Evolutionary conservation across 495 filamentous ascomycete genomes (phyloP).

Genomic region (Penicillium diatomitis): DNA sequence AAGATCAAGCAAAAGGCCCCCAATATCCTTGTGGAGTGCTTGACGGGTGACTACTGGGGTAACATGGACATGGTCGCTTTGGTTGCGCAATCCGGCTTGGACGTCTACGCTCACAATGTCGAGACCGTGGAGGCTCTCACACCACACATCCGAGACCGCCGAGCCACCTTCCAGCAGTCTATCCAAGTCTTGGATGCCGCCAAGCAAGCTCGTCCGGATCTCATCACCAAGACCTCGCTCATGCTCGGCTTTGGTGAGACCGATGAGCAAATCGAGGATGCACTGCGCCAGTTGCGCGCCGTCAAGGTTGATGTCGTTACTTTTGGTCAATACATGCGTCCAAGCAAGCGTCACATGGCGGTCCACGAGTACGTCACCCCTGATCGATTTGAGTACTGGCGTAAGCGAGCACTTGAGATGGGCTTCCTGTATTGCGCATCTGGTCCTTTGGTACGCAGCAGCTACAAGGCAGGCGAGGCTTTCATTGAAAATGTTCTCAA

Average conservation of each 20-base stretch:
- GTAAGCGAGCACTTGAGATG: conserved; percentile 81
- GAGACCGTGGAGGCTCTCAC: conserved; percentile 91
- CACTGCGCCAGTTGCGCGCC: conserved; percentile 70
- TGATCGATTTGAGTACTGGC: conserved; percentile 82
- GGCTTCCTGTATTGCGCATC: conserved; percentile 95
- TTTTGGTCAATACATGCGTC: conserved; percentile 98
- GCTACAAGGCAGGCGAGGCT: conserved; percentile 94
- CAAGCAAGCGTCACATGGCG: conserved; percentile 94
- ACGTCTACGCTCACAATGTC: conserved; percentile 95
- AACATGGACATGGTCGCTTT: conserved; percentile 72
- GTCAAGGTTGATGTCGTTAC: conserved; percentile 87
- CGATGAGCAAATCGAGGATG: conserved; percentile 76
- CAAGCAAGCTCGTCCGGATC: conserved; percentile 60
- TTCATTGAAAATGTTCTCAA: conserved; percentile 98
- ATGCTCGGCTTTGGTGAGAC: conserved; percentile 95
- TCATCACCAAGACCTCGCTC: conserved; percentile 95
- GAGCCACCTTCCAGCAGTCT: conserved; percentile 83
- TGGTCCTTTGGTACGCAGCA: conserved; percentile 83
- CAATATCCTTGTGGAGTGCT: conserved; percentile 80
- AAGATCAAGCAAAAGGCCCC: conserved; percentile 89
- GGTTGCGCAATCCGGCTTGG: conserved; percentile 79
- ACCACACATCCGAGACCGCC: conserved; percentile 78
- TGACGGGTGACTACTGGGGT: conserved; percentile 85
- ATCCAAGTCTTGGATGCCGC: conserved; percentile 70
- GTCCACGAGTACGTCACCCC: conserved; percentile 92